Base-by-base conservation (phyloP, 805 yeast species). In the Sugiyamaella mastotermitis region DNA sequence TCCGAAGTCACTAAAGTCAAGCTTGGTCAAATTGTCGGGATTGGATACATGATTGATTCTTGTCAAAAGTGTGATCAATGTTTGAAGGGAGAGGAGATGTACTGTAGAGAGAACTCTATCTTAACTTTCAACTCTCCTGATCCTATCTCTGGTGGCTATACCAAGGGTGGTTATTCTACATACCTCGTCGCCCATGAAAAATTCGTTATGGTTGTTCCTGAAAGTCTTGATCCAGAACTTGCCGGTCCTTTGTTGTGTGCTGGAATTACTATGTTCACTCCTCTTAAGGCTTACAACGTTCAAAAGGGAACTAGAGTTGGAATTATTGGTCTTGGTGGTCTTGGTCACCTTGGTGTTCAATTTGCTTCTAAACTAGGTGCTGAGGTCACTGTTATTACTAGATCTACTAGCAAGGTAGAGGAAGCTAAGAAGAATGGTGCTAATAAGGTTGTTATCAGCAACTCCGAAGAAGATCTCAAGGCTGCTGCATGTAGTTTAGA, bases 21-120 rank as follows among this genome's bases (percentile, higher is more conserved):
- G 55, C 55, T 78, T 14, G 94, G 94, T 40, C 80, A 84, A 47
- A 67, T 84, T 47, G 90, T 82, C 19, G 94, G 90, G 38, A 71
- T 27, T 82, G 94, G 94, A 49, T 88, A 92, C 18, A 78, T 74
- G 53, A 65, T 70, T 18, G 65, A 62, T 41, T 65, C 81, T 27
- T 83, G 92, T 64, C 58, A 68, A 40, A 62, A 71, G 10, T 84
- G 94, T 62, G 52, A 65, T 34, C 66, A 76, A 52, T 84, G 87
- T 68, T 55, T 65, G 17, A 44, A 51, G 23, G 68, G 65, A 48
- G 69, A 76, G 21, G 38, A 34, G 27, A 24, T 20, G 14, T 19
- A 34, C 65, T 82, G 92, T 63, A n/a, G n/a, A n/a, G 34, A 56
- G 9, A 43, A 47, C 11, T 53, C 65, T 11, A 31, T 47, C 11